Percentiles rank a stretch among this genome's conserved stretches.
Evolutionary conservation across 495 filamentous ascomycete species (phyloP).

Genomic region (Talaromyces wortmannii): DNA sequence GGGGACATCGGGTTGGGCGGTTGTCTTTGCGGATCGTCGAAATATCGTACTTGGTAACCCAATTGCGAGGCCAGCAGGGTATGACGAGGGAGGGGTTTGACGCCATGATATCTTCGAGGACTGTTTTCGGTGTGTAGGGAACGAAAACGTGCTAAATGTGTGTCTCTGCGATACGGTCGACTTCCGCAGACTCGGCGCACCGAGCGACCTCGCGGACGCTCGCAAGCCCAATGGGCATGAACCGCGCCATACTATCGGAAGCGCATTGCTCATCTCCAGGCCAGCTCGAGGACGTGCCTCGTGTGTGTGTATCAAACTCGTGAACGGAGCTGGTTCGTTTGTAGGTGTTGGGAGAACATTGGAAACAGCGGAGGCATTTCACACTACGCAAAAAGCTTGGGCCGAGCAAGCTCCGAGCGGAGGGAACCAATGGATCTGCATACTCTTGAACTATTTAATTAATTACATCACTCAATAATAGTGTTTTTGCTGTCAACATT

Average conservation of each 20-base stretch:
- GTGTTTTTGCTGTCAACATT: no score
- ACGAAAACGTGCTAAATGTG: constrained; percentile 1
- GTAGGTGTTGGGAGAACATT: not conserved
- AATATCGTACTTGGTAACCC: not conserved
- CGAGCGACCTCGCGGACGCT: constrained; percentile 18
- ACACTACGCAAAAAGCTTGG: no score
- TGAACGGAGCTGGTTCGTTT: no score
- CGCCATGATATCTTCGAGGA: not conserved
- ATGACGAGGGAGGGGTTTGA: not conserved
- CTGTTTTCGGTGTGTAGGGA: not conserved
- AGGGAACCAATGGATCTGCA: no score
- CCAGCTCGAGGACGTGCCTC: not conserved
- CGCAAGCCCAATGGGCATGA: constrained; percentile 33
- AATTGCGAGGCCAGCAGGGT: not conserved
- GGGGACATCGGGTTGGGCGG: not conserved
- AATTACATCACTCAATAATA: no score
- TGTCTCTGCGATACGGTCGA: not conserved
- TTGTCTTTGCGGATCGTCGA: not conserved
- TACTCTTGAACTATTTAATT: no score
- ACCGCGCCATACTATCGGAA: constrained; percentile 37
- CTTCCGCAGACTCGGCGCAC: not conserved
- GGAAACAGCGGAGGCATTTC: no score
- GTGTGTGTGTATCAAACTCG: not conserved
- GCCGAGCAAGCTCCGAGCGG: no score
- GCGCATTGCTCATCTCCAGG: constrained; percentile 41